Percentiles rank a stretch among this genome's conserved stretches.
phyloP scores from a whole-genome alignment of 2,329 filamentous ascomycete species.

The Pseudocercospora crystallina region DNA sequence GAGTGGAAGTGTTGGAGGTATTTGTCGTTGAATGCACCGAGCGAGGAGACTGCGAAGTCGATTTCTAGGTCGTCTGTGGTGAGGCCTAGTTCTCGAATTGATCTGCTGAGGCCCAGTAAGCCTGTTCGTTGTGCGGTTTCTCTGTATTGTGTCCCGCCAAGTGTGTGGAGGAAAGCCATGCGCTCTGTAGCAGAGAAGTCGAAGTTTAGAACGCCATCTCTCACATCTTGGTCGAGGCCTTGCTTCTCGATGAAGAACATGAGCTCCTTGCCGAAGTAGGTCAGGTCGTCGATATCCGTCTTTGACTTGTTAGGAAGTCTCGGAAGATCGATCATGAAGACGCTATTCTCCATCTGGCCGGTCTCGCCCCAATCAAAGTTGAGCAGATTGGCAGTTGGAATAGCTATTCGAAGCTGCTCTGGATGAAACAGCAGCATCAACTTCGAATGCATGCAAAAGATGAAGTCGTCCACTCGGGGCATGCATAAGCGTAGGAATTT shows the following conservation, averaged over 20 bases:
- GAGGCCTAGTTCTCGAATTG: constrained; percentile 65
- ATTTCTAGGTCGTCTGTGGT: constrained; percentile 29
- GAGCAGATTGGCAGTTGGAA: constrained; percentile 85
- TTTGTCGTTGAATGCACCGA: constrained; percentile 71
- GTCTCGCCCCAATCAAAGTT: constrained; percentile 87
- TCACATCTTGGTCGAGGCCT: constrained; percentile 62
- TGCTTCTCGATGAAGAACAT: constrained; percentile 68
- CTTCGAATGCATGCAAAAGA: constrained; percentile 89
- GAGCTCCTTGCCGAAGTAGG: constrained; percentile 69
- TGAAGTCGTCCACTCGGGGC: constrained; percentile 70
- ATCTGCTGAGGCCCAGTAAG: constrained; percentile 69
- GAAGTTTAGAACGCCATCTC: constrained; percentile 70
- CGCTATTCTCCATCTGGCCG: constrained; percentile 81
- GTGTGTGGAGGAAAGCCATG: constrained; percentile 81
- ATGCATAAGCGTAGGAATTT: constrained; percentile 67
- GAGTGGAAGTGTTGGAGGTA: constrained; percentile 63
- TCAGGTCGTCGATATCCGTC: constrained; percentile 37
- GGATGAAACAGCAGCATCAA: constrained; percentile 83
- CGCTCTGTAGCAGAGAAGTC: constrained; percentile 73
- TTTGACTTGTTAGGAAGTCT: constrained; percentile 41
- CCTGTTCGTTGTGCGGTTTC: constrained; percentile 58
- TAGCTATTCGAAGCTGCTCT: constrained; percentile 70
- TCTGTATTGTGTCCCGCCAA: constrained; percentile 46
- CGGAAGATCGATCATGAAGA: constrained; percentile 92
- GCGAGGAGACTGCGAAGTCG: constrained; percentile 77